phyloP scores from a whole-genome alignment of 2,329 filamentous ascomycete genomes.

The Colletotrichum cuscutae region DNA sequence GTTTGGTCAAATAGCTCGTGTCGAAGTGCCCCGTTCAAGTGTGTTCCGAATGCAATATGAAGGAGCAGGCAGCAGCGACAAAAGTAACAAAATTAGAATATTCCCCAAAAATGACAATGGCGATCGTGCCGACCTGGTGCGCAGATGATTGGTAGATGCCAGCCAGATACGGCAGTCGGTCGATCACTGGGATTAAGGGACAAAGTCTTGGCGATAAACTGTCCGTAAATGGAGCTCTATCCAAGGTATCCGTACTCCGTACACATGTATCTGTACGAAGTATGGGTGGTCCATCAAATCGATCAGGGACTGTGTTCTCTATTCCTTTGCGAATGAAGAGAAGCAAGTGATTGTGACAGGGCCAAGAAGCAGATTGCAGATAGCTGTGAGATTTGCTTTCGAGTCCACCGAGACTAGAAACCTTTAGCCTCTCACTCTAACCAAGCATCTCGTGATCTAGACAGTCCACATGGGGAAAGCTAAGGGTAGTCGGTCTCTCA shows the following conservation, averaged over 20 bases:
- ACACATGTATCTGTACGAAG: background rate
- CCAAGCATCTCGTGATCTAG: background rate
- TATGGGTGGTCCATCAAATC: no score
- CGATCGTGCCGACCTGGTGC: background rate
- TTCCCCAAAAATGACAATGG: background rate
- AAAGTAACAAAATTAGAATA: background rate
- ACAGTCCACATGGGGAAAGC: background rate
- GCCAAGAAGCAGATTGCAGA: background rate
- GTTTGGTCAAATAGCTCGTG: background rate
- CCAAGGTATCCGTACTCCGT: background rate
- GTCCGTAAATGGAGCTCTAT: background rate
- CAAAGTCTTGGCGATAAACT: constrained; percentile 20
- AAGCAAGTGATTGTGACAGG: background rate
- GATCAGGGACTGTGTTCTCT: no score
- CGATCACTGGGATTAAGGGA: constrained; percentile 21
- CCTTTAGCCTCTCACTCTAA: background rate
- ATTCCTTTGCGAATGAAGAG: no score
- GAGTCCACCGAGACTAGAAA: background rate
- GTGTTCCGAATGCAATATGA: background rate
- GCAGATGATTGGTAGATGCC: constrained; percentile 3
- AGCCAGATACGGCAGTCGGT: constrained; percentile 20
- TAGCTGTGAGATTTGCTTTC: background rate
- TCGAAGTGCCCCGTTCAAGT: background rate
- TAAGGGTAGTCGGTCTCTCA: background rate
- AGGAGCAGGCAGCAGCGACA: constrained; percentile 11